Base-by-base conservation (phyloP, 2,329 filamentous ascomycete species). In the Esteya vermicola region DNA sequence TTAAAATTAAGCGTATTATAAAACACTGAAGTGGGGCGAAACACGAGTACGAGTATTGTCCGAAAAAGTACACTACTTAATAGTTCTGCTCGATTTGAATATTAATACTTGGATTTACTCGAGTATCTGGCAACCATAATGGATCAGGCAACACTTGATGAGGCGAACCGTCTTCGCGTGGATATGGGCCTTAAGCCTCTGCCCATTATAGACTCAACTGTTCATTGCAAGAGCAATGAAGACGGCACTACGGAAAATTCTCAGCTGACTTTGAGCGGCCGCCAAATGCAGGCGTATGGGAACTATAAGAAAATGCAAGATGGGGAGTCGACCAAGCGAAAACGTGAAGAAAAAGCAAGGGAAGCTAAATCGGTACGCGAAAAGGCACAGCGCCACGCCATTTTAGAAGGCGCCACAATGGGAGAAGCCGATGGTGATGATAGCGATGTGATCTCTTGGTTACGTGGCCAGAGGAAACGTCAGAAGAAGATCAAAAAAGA, bases 111-210 rank as follows among this genome's bases (percentile, higher is more conserved):
- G n/a, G n/a, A n/a, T n/a, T n/a, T n/a, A 18, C 19, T 4, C 9
- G 4, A 20, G 9, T 18, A n/a, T n/a, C 10, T 22, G 23, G 14
- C 39, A 36, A 43, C 36, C 51, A 62, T 50, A 34, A 76, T 76
- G 65, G 75, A 79, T 57, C 67, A 77, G 51, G 75, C 84, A 33
- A 80, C 82, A 22, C 88, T 96, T 55, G 84, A 93, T 60, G 86
- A 95, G 69, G 85, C 85, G 49, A 96, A 96, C 65, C 83, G 88
- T 55, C 81, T 95, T 54, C 85, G 89, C 52, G 70, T 80, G 51
- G 85, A 85, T 37, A 76, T 95, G 64, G 89, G 89, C 54, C 77
- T 95, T 67, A 85, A 89, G 55, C 88, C 86, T 21, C 65, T 96
- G 53, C 85, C 86, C 20, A 83, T 93, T 10, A 83, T 88, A 54